Base-by-base conservation (phyloP, 1,284 basidiomycete species). In the Wallemia ichthyophaga region DNA sequence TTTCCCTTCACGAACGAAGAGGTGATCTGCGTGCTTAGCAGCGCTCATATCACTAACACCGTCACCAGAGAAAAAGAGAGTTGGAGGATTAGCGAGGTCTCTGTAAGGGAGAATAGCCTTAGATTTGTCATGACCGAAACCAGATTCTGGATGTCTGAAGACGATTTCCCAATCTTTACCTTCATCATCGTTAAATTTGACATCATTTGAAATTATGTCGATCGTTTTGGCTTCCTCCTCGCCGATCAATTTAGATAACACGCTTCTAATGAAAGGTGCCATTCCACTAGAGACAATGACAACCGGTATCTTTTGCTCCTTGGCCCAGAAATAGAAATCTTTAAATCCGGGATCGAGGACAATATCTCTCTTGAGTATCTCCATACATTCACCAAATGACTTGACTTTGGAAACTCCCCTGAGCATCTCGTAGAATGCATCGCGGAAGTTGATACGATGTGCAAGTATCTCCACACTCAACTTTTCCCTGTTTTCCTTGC, bases 231-330 rank as follows among this genome's bases (percentile, higher is more conserved):
- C 81, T 55, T 79, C 78, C 62, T 81, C 76, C 37, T 79, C 75
- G 13, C 81, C 83, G 58, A 89, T 73, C 59, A 86, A 77, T 61
- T 80, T 82, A 33, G 79, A 78, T 26, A 94, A 75, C 2, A 92
- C 83, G 0, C 83, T 83, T 57, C 85, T 83, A 65, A 95, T 94
- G 63, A 83, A 77, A 15, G 87, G 88, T 15, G 80, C 79, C 87
- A 94, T 94, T 27, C 88, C 89, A 63, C 84, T 87, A 65, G 87
- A 92, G 56, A 94, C 86, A 66, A 95, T 87, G 62, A 92, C 82
- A 61, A 94, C 76, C 17, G 88, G 87, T 58, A 92, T 77, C 63
- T 80, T 80, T 61, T 79, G 74, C 1, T 69, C 71, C 66, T 82
- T 81, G 71, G 83, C 86, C 78, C 81, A 92, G 26, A 73, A 69